Conservation (phyloP, 129 eudicot species). For the Flaveria robusta region DNA sequence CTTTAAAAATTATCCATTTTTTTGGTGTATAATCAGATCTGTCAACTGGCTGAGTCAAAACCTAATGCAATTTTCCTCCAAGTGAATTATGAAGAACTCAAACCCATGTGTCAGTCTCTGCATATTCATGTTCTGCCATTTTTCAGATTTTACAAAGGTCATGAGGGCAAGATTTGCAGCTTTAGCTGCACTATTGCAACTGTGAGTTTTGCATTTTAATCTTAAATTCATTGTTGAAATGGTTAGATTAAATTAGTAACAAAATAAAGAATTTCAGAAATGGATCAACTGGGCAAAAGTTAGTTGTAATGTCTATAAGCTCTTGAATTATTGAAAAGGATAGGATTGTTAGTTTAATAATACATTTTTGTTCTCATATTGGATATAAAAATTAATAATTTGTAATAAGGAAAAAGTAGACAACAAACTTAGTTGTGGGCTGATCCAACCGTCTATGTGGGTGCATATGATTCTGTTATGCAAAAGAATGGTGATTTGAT, state of each 20-base stretch:
- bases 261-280: not conserved
- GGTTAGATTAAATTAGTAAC: not conserved
- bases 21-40: conserved; percentile 46
- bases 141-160: conserved; percentile 88
- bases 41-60: conserved; percentile 88
- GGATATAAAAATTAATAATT: not conserved
- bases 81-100: conserved; percentile 84
- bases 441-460: not conserved
- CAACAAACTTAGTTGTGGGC: not conserved
- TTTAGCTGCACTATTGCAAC: conserved; percentile 89
- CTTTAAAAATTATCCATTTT: not conserved
- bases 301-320: not conserved
- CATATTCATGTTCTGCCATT: conserved; percentile 88
- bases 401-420: not conserved
- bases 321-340: not conserved
- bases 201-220: conserved; percentile 39
- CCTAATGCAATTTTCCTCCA: conserved; percentile 71
- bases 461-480: not conserved
- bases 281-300: conserved; percentile 3
- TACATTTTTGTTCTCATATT: not conserved
- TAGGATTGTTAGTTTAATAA: not conserved
- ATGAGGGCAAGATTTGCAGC: conserved; percentile 80
- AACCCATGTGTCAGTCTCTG: conserved; percentile 64
- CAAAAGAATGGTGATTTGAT: conserved; percentile 6
- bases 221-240: not conserved